Percentiles rank a stretch among this genome's conserved stretches.
Conservation (phyloP, 345 rosid species). For the Salix brachista region DNA sequence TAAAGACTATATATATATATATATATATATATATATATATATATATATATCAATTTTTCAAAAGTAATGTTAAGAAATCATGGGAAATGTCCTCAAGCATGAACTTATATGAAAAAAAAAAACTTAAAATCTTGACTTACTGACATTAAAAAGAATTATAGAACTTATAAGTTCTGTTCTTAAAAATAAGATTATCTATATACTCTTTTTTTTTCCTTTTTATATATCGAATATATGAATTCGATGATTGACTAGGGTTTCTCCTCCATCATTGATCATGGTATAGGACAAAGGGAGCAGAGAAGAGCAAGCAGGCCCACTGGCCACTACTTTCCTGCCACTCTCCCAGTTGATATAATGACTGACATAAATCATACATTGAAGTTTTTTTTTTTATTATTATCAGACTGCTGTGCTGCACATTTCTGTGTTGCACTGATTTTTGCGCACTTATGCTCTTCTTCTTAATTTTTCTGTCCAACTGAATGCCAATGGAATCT, state of each 20-base stretch:
- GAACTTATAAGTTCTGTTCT: too few relatives aligned
- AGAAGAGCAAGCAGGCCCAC: background rate
- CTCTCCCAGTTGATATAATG: background rate
- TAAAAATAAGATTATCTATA: too few relatives aligned
- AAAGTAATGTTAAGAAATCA: background rate
- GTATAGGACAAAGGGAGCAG: background rate
- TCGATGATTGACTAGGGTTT: background rate
- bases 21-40: too few relatives aligned
- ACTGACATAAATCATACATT: background rate
- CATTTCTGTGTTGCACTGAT: background rate
- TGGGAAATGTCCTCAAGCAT: background rate
- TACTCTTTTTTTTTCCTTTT: background rate
- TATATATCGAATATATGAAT: background rate
- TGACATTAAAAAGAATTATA: too few relatives aligned
- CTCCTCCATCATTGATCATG: background rate
- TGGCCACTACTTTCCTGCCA: background rate
- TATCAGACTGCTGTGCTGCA: background rate
- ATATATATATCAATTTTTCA: background rate
- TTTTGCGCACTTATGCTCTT: background rate
- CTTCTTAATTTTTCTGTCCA: too few relatives aligned
- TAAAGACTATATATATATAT: too few relatives aligned
- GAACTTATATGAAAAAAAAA: too few relatives aligned
- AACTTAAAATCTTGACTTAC: too few relatives aligned
- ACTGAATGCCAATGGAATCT: background rate
- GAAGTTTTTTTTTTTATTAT: background rate